Percentiles rank a stretch among this genome's conserved stretches.
Conservation (phyloP, 805 yeast species). For the Peterozyma toletana region DNA sequence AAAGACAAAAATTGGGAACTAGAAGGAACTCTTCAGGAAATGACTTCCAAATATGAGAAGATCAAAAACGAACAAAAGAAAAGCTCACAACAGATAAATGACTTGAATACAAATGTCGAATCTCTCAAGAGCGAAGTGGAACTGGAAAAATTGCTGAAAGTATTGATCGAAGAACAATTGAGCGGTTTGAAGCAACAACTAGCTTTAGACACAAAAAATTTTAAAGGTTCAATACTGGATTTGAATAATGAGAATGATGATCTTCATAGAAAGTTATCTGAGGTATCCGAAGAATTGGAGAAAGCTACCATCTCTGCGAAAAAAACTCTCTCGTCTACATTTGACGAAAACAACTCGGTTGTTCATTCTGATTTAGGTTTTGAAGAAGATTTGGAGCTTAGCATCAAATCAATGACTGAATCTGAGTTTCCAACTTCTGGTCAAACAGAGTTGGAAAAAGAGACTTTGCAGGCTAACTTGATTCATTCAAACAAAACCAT, state of each 20-base stretch:
- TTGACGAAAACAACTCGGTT: constrained; percentile 8
- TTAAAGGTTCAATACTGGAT: constrained; percentile 46
- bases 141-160: constrained; percentile 29
- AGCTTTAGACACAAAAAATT: constrained; percentile 34
- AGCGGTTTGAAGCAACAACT: constrained; percentile 26
- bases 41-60: constrained; percentile 35
- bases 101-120: constrained; percentile 15
- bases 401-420: constrained; percentile 6
- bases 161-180: constrained; percentile 31
- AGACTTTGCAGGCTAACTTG: constrained; percentile 58
- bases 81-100: constrained; percentile 27
- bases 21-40: constrained; percentile 35
- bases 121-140: constrained; percentile 44
- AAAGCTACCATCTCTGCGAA: not conserved
- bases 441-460: constrained; percentile 48
- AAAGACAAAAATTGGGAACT: constrained; percentile 63
- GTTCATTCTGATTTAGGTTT: constrained; percentile 25
- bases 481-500: constrained; percentile 59
- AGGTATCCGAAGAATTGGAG: constrained; percentile 12
- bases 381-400: constrained; percentile 19
- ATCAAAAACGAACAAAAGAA: constrained; percentile 32
- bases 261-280: constrained; percentile 32
- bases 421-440: constrained; percentile 25
- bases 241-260: constrained; percentile 66
- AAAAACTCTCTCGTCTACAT: not conserved